Evolutionary conservation across 2,329 filamentous ascomycete genomes (phyloP), one percentile per base, ranked within the genome.

Genomic region (Curvularia lunata): DNA sequence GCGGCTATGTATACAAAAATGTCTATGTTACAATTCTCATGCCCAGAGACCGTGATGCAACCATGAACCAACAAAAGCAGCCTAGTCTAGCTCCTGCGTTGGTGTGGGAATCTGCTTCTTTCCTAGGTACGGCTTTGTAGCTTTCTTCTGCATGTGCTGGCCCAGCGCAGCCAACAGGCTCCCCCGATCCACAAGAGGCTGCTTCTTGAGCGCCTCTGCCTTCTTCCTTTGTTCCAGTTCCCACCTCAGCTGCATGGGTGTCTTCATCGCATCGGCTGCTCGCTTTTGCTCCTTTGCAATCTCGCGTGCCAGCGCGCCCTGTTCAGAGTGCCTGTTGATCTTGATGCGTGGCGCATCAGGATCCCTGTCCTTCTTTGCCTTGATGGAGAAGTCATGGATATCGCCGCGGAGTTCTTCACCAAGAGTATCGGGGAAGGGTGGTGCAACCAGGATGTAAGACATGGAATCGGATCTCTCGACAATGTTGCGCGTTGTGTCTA

Each of bases 331-430:
- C 48, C 40, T 41, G 42, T 55, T 53, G 18, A 52, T 46, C 54
- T 58, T 59, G 23, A 32, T 59, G 43, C 48, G 60, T n/a, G 61
- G 58, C 46, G 49, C 71, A 56, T 77, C 71, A 48, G 69, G 69
- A 52, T 74, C 75, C 59, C 76, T 23, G 48, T 75, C 74, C 61
- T 77, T 75, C 51, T 77, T 74, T 54, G 75, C 73, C 52, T 92
- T 90, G 79, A 96, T 91, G 47, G 91, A 84, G 52, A 88, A 92
- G 71, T 67, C 58, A 42, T 58, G 56, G 30, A 68, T 63, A 86
- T 93, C 95, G 69, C 85, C 86, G 67, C 88, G 61, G 18, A 98
- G 82, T 82, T 98, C 94, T 75, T 97, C 88, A 64, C 96, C 84
- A 37, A 97, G 85, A n/a, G 78, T 80, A 28, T 82, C 78, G 5